Conservation (phyloP, 2,329 filamentous ascomycete genomes). For the Claviceps monticola region DNA sequence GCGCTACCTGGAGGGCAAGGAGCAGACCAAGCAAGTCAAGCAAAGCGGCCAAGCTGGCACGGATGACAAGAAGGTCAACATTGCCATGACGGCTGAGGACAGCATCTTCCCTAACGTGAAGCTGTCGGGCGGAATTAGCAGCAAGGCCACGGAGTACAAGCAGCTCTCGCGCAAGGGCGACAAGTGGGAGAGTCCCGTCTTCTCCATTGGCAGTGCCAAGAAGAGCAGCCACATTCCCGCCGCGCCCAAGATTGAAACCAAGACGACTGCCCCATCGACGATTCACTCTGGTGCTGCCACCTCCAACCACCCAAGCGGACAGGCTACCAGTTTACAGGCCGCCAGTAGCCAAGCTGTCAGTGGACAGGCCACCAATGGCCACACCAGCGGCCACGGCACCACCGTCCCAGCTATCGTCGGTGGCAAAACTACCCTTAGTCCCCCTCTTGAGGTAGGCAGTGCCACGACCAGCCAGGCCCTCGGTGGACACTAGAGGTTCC, state of each 20-base stretch:
- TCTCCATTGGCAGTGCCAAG: conserved; percentile 67
- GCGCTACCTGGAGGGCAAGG: conserved; percentile 58
- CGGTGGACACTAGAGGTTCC: conserved; percentile 9
- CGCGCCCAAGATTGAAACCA: conserved; percentile 36
- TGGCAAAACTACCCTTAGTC: conserved; percentile 1
- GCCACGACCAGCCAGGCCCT: not conserved
- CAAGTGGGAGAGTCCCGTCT: conserved; percentile 88
- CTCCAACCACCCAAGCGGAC: too few relatives aligned
- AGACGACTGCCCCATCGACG: conserved; percentile 16
- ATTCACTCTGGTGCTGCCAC: not conserved
- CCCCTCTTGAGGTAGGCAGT: conserved; percentile 2
- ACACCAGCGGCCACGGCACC: conserved; percentile 10
- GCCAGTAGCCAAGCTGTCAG: too few relatives aligned
- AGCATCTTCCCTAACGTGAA: conserved; percentile 79
- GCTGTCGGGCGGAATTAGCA: conserved; percentile 70
- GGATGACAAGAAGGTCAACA: conserved; percentile 50
- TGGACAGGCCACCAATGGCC: conserved; percentile 8
- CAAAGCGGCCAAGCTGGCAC: conserved; percentile 46
- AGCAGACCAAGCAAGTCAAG: conserved; percentile 46
- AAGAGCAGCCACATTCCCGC: conserved; percentile 59
- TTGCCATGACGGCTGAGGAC: conserved; percentile 54
- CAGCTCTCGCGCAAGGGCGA: conserved; percentile 79
- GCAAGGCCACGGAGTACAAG: conserved; percentile 89
- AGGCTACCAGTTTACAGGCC: too few relatives aligned
- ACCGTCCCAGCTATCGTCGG: conserved; percentile 5